Evolutionary conservation across 2,329 filamentous ascomycete species (phyloP), one percentile per base, ranked within the genome.

Genomic region (Cytospora schulzeri): DNA sequence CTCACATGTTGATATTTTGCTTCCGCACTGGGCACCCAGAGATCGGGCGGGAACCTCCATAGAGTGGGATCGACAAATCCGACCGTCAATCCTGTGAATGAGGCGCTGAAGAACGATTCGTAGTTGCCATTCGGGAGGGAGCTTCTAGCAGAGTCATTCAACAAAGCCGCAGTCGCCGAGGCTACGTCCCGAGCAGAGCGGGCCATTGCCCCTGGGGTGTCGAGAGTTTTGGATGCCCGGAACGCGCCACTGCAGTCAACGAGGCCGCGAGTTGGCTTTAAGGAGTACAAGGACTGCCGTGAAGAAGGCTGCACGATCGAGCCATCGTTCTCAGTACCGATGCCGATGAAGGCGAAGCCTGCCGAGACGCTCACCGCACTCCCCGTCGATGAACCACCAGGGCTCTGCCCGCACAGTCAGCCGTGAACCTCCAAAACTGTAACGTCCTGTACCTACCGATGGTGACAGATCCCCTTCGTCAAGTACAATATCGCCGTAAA

Each of bases 161-260:
- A 33, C 2, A 54, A n/a, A 24, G 52, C 24, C 4, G 24, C 5
- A 17, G 52, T 54, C 15, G 22, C 52, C 29, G 24, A 3, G 15
- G 52, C 52, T 19, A 54, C 52, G 24, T 54, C 52, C 24, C 52
- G 52, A 54, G 29, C 52, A 54, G 52, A 54, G 24, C 52, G 11
- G 24, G 8, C 52, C 52, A 54, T 54, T n/a, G 52, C 52, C 19
- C 52, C 52, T 28, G 52, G 52, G 6, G 52, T 54, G 52, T 54
- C 52, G 24, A 28, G 29, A 17, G 52, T 11, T 24, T 19, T 33
- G 24, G 52, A 28, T 24, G 24, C 9, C 52, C 52, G 52, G 17
- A 54, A 54, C 24, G 29, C 24, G 24, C 52, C 52, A 19, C 52
- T 33, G 52, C 22, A 29, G 9, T 54, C 41, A 28, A 54, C 28